Evolutionary conservation across 2,329 filamentous ascomycete species (phyloP), one percentile per base, ranked within the genome.

Genomic region (Fusarium protoensiforme): DNA sequence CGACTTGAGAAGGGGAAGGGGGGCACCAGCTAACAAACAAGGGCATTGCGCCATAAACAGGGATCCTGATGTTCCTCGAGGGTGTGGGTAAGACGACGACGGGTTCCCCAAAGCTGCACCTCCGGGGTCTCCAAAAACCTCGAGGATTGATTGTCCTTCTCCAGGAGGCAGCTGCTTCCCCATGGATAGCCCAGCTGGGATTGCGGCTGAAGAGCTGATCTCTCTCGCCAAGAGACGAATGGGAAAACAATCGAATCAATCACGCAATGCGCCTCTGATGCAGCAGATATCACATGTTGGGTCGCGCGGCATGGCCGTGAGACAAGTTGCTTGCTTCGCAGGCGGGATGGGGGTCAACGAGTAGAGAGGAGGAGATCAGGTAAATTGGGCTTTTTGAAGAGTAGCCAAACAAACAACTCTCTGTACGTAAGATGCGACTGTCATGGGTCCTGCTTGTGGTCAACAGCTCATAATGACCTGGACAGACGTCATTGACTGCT

Each of bases 21-120:
- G 16, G 16, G 16, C 20, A 46, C 13, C 20, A 43, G 39, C 39
- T 24, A 43, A 22, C 20, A 13, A 51, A 51, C 46, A 51, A 56
- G 22, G 62, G 18, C 5, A 61, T 62, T 73, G 67, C 64, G 69
- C 69, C 59, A 71, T 73, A 64, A 65, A 68, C 67, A 64, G 56
- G 67, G 70, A 51, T 64, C 61, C 7, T 43, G 62, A 69, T 61
- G 51, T 61, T 68, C 48, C 18, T 59, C 13, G n/a, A 43, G 39
- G 54, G 56, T 51, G 70, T 71, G 62, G 67, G 31, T 73, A 71
- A 54, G 38, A 51, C 65, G 66, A 61, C 65, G 57, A 51, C 46
- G 46, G 46, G 46, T 51, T 38, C 58, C 41, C 46, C 46, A 54
- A 64, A 61, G 24, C 59, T 61, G 43, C 43, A 61, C 54, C n/a